Percentiles rank a stretch among this genome's conserved stretches.
Conservation (phyloP, 306 rosid species). For the Inga oerstediana region DNA sequence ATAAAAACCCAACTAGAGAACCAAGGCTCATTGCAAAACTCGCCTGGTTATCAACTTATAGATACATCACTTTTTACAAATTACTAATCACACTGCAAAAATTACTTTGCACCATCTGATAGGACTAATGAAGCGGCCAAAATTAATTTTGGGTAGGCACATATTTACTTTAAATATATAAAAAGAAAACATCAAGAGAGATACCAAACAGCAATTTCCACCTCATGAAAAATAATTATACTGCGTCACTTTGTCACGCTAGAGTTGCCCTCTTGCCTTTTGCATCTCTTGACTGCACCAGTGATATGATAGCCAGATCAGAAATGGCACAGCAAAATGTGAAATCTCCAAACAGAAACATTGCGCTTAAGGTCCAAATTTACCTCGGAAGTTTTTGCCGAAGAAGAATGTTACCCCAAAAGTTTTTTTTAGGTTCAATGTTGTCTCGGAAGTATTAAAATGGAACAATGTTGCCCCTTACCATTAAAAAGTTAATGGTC, state of each 20-base stretch:
- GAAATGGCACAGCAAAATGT: slow-evolving; percentile 13
- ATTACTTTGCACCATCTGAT: neutral
- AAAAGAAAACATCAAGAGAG: slow-evolving; percentile 13
- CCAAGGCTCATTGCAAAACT: neutral
- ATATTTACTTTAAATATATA: slow-evolving; percentile 4
- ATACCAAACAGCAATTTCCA: slow-evolving; percentile 28
- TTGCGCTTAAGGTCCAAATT: no score
- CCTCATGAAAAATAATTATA: slow-evolving; percentile 15
- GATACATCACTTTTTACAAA: neutral
- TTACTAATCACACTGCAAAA: neutral
- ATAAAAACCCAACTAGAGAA: neutral
- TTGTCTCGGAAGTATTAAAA: no score
- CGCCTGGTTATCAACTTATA: neutral
- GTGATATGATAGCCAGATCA: slow-evolving; percentile 6
- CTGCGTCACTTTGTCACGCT: slow-evolving; percentile 51
- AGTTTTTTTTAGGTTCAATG: no score
- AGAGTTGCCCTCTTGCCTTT: slow-evolving; percentile 96
- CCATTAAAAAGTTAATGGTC: no score
- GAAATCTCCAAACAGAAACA: slow-evolving; percentile 1
- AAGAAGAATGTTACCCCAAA: no score
- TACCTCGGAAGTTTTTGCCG: no score
- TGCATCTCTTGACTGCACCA: slow-evolving; percentile 83
- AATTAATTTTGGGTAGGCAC: neutral
- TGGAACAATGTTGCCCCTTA: no score
- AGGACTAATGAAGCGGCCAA: neutral